A percentile compares a stretch with the other conserved stretches of the same genome.
Evolutionary conservation across 2,329 filamentous ascomycete genomes (phyloP).

Genomic region (Amylocarpus encephaloides): DNA sequence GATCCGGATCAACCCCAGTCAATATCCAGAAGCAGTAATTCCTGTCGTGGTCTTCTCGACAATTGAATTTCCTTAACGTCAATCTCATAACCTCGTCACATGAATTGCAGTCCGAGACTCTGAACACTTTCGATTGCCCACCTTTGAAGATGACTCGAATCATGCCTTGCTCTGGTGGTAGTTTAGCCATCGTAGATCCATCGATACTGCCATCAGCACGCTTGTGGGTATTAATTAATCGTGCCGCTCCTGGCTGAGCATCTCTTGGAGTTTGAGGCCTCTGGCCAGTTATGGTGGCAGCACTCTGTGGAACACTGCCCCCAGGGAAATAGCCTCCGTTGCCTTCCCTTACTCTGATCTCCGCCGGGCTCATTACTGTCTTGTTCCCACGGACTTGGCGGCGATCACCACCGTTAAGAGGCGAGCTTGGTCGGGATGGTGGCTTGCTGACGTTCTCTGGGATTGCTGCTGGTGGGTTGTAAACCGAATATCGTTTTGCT

Average conservation of each 20-base stretch:
- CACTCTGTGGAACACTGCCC: slow-evolving; percentile 41
- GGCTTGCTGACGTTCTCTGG: slow-evolving; percentile 43
- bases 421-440: slow-evolving; percentile 65
- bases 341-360: slow-evolving; percentile 45
- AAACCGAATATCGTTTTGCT: slow-evolving; percentile 52
- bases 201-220: slow-evolving; percentile 81
- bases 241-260: slow-evolving; percentile 47
- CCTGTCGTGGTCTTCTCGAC: slow-evolving; percentile 84
- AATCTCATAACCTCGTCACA: slow-evolving; percentile 89
- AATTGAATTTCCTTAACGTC: slow-evolving; percentile 78
- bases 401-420: slow-evolving; percentile 34
- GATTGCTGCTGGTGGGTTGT: slow-evolving; percentile 24
- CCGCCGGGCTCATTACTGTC: slow-evolving; percentile 47
- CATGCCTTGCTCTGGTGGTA: slow-evolving; percentile 80
- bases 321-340: slow-evolving; percentile 49
- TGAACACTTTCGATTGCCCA: slow-evolving; percentile 87
- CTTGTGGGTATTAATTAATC: slow-evolving; percentile 61
- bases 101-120: slow-evolving; percentile 84
- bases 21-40: slow-evolving; percentile 98
- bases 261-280: slow-evolving; percentile 58
- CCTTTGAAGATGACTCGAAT: slow-evolving; percentile 91
- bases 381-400: slow-evolving; percentile 47
- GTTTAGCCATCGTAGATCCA: slow-evolving; percentile 74
- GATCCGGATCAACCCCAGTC: slow-evolving; percentile 76
- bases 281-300: slow-evolving; percentile 46